Evolutionary conservation across 768 basidiomycete species (phyloP), one percentile per base, ranked within the genome.

Genomic region (Rhodotorula taiwanensis): DNA sequence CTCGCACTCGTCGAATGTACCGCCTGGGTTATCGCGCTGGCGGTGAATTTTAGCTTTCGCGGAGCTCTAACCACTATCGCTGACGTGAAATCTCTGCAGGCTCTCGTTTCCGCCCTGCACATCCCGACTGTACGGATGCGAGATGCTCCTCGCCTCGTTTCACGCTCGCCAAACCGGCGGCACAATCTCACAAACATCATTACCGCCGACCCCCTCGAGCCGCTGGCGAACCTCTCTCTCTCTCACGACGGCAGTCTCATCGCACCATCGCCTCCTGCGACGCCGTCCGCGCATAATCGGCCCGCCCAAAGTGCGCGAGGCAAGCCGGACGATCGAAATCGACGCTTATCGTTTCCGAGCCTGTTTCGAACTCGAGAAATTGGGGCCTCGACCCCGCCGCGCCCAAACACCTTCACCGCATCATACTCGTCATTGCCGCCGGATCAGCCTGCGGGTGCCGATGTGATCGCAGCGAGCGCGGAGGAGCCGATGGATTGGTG

Each of bases 171-270:
- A 14, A 42, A 62, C 43, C 56, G 52, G 20, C 45, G 56, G n/a
- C n/a, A n/a, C n/a, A 31, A 18, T 27, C n/a, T 33, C 52, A 6
- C 23, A 31, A 21, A 25, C 42, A 15, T 18, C 60, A n/a, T 61
- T 14, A 11, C 50, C 48, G 15, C 27, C n/a, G 63, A 64, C 27
- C 58, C 63, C 4, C 58, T 64, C 52, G 63, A 64, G 30, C 63
- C 63, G 5, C 44, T 64, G 13, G 52, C 54, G 28, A 39, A 64
- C 49, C 53, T 64, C 18, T 64, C 63, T 10, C 52, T 64, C 23
- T 59, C 63, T 5, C 58, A 52, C 28, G 5, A 23, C 1, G 54
- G 25, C 1, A 50, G 47, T 23, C n/a, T 64, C 21, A 34, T 59
- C 36, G 52, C 44, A 25, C 41, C 8, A 13, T 20, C 18, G 21